Conservation (phyloP, 1,284 basidiomycete genomes). For the Tilletia setariae region DNA sequence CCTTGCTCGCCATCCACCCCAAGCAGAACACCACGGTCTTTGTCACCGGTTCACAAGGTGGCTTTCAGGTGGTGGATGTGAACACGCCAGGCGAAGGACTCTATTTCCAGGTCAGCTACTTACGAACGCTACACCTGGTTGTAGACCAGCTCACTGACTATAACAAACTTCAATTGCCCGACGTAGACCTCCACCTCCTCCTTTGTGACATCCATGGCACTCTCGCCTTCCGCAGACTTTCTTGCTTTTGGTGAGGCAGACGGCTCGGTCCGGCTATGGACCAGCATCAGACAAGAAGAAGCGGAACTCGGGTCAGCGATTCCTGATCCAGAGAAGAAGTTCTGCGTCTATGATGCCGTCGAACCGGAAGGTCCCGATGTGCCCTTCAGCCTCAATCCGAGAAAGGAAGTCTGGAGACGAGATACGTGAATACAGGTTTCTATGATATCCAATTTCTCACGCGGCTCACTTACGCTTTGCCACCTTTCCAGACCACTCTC, state of each 20-base stretch:
- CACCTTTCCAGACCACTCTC: conserved; percentile 80
- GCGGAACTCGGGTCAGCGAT: conserved; percentile 37
- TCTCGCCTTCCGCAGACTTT: conserved; percentile 82
- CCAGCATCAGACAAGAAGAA: conserved; percentile 58
- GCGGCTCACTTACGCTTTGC: too few relatives aligned
- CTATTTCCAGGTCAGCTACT: conserved; percentile 68
- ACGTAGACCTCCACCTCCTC: conserved; percentile 61
- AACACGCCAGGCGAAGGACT: conserved; percentile 66
- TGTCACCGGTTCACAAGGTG: conserved; percentile 76
- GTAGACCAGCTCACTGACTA: background rate
- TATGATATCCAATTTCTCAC: background rate
- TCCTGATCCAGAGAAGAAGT: conserved; percentile 51
- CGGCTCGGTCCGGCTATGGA: conserved; percentile 79
- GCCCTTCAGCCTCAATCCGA: conserved; percentile 73
- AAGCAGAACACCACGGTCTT: conserved; percentile 73
- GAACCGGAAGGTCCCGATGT: conserved; percentile 80
- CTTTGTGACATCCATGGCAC: conserved; percentile 74
- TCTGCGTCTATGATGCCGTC: conserved; percentile 82
- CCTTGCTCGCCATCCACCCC: conserved; percentile 80
- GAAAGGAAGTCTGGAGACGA: conserved; percentile 62
- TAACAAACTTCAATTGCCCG: conserved; percentile 2
- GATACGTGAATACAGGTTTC: background rate
- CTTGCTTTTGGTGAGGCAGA: conserved; percentile 88
- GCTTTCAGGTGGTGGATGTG: conserved; percentile 85
- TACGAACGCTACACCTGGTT: too few relatives aligned